Percentiles rank a stretch among this genome's conserved stretches.
Evolutionary conservation across 2,329 filamentous ascomycete species (phyloP).

Genomic region (Zymoseptoria crescenta): DNA sequence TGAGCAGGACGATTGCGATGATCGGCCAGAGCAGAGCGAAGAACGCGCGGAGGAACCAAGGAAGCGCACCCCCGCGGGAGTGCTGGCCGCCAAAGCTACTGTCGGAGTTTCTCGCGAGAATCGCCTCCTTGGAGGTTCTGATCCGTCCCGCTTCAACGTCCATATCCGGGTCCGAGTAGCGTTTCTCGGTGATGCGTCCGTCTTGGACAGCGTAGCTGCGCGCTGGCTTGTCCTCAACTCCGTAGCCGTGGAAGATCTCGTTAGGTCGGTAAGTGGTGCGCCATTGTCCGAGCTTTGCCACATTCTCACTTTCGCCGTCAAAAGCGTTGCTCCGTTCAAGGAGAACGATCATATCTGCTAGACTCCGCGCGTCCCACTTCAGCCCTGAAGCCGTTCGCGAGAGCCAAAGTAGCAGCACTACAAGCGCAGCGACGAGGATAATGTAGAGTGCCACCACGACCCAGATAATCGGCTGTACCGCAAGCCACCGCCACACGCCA

Average conservation of each 20-base stretch:
- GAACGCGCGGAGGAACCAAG: conserved; percentile 64
- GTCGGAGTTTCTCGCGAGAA: conserved; percentile 16
- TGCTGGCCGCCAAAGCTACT: neutral
- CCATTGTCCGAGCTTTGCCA: conserved; percentile 76
- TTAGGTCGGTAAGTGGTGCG: conserved; percentile 55
- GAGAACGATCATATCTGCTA: conserved; percentile 73
- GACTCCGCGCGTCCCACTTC: conserved; percentile 73
- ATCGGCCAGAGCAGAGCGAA: conserved; percentile 59
- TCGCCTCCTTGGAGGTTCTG: conserved; percentile 39
- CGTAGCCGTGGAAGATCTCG: conserved; percentile 71
- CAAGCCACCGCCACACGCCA: conserved; percentile 67
- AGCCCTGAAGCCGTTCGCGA: conserved; percentile 57
- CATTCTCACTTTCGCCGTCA: conserved; percentile 46
- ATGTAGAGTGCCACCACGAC: conserved; percentile 66
- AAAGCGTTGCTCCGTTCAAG: conserved; percentile 74
- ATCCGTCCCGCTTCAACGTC: conserved; percentile 28
- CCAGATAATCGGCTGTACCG: conserved; percentile 73
- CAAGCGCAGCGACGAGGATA: conserved; percentile 51
- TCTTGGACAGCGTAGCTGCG: conserved; percentile 45
- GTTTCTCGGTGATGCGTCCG: conserved; percentile 42
- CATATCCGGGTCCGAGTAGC: conserved; percentile 20
- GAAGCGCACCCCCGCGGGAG: conserved; percentile 35
- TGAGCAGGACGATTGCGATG: conserved; percentile 52
- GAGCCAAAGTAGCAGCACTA: conserved; percentile 53
- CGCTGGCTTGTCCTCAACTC: conserved; percentile 50